These are phyloP conservation scores for Kwoniella europaea DNA, from an alignment of 768 basidiomycete genomes.

Conservation along the genomic window DNA sequence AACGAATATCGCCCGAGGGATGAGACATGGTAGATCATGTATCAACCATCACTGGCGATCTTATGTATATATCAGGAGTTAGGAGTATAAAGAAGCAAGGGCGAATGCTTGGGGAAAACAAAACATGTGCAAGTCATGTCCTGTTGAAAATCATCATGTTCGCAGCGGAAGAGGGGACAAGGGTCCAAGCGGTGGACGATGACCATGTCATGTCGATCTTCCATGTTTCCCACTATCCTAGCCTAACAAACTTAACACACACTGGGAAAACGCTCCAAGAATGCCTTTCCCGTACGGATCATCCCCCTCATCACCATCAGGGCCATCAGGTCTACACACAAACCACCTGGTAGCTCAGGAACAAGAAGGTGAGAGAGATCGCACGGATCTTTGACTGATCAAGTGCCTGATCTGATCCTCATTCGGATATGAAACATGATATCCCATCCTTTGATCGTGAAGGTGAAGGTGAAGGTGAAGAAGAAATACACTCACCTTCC, in stretches of 20 bases:
- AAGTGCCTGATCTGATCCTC: not conserved
- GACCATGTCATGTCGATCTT: slow-evolving; percentile 1
- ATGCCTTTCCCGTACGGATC: not conserved
- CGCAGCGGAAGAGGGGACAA: not conserved
- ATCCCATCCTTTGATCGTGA: not conserved
- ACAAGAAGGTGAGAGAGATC: not conserved
- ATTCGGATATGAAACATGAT: not conserved
- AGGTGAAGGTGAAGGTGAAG: not conserved
- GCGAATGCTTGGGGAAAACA: no score
- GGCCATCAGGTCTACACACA: not conserved
- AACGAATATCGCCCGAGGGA: slow-evolving; percentile 4
- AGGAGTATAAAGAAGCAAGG: no score
- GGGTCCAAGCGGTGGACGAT: not conserved
- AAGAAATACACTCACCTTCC: slow-evolving; percentile 48
- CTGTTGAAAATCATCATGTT: no score
- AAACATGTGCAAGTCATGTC: not conserved
- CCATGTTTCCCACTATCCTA: not conserved
- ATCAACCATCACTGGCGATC: not conserved
- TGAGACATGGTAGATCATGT: slow-evolving; percentile 1
- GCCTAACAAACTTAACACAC: not conserved
- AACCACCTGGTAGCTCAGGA: slow-evolving; percentile 2
- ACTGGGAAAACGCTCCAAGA: not conserved
- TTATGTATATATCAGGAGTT: no score
- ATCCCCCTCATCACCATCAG: not conserved
- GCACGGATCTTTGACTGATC: not conserved